Evolutionary conservation across 1,284 basidiomycete species (phyloP), one percentile per base, ranked within the genome.

Genomic region (Xerocomus nothofagi): DNA sequence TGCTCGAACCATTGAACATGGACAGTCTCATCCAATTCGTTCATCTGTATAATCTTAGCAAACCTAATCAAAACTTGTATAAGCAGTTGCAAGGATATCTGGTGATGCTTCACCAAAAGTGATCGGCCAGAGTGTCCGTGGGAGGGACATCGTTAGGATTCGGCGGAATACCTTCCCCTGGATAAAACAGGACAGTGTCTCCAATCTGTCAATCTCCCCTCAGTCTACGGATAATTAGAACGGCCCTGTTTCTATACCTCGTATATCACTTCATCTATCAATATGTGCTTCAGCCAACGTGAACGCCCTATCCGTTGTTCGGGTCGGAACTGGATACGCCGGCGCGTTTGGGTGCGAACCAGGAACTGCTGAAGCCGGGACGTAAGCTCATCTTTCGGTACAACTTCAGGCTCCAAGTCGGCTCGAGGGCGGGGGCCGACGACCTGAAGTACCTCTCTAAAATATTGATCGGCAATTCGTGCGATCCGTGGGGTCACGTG

Each of bases 1-100:
- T 88, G 86, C 42, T 85, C 76, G 27, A 84, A 78, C 85, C 86
- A 91, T 34, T 81, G 84, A 5, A 86, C 65, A 64, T 90, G 88
- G 0, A 76, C 74, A 2, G 55, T 64, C 47, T 74, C 61, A 1
- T 67, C 47, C 29, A 76, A 70, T 21, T 66, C 61, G 20, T 77
- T 64, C 43, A 87, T 76, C 45, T 72, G 77, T 0, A 83, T 59
- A 23, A 90, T 81, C 55, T 72, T 73, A 0, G 73, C 86, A 63
- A 89, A 86, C 85, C 88, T 89, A 46, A 26, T 36, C 15, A 24
- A 47, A 34, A 23, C 14, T 29, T 42, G 14, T 15, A 44, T 31
- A 14, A 37, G 29, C 49, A 24, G 15, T 31, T 37, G 7, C 26
- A 24, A 44, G n/a, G 17, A 29, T 14, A 33, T 21, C 3, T 1